A percentile compares a stretch with the other conserved stretches of the same genome.
Conservation (phyloP, 257 asterid genomes). For the Osmanthus fragrans region DNA sequence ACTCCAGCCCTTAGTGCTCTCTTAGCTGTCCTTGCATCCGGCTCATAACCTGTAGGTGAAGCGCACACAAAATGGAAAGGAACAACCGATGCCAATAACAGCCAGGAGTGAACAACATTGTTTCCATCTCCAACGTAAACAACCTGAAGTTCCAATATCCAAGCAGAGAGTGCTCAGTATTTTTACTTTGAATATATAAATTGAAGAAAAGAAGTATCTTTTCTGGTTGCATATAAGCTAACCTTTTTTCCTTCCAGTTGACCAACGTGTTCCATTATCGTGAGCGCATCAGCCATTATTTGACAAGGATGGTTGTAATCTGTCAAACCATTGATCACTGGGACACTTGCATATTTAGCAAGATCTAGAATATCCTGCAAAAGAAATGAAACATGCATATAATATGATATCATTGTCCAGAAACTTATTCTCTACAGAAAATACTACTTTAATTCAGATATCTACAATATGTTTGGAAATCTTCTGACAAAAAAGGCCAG, state of each 20-base stretch:
- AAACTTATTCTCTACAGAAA: background rate
- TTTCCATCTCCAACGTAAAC: constrained; percentile 98
- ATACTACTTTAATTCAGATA: background rate
- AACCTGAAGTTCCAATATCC: constrained; percentile 50
- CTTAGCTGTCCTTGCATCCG: constrained; percentile 66
- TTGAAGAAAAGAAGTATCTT: constrained; percentile 4
- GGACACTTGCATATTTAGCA: constrained; percentile 79
- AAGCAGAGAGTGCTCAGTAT: constrained; percentile 12
- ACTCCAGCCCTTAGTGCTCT: constrained; percentile 73
- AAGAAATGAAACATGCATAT: constrained; percentile 14
- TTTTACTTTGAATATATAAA: constrained; percentile 13
- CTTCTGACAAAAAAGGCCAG: background rate
- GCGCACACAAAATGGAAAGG: constrained; percentile 96
- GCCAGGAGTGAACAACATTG: constrained; percentile 96
- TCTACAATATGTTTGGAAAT: background rate
- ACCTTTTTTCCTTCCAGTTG: constrained; percentile 91
- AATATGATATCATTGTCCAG: background rate
- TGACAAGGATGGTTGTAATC: constrained; percentile 97
- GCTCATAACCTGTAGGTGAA: constrained; percentile 88
- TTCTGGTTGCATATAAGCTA: constrained; percentile 17
- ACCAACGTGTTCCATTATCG: constrained; percentile 88
- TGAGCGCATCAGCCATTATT: constrained; percentile 98
- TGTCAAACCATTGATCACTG: constrained; percentile 91
- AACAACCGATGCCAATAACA: constrained; percentile 71
- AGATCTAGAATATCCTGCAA: constrained; percentile 89